These are phyloP conservation scores for Coprinopsis sp. DNA, from an alignment of 768 basidiomycete genomes.

Conservation along the genomic window DNA sequence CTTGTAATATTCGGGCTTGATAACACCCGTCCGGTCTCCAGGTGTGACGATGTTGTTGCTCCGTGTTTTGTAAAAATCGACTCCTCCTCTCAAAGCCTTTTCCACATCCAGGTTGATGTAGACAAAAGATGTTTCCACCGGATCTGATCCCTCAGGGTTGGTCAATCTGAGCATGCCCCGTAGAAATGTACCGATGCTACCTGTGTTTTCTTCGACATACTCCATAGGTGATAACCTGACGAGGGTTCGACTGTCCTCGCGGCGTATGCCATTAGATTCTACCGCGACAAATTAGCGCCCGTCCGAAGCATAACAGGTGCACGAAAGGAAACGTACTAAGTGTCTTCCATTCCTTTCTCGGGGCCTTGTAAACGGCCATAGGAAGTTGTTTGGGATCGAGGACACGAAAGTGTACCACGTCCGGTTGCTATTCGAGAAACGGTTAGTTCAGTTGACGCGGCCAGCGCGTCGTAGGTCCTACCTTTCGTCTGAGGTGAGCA, in stretches of 20 bases:
- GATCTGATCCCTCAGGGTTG: neutral
- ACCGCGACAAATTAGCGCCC: neutral
- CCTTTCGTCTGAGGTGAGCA: no score
- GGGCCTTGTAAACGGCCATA: conserved; percentile 8
- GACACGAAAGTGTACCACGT: neutral
- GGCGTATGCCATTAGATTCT: neutral
- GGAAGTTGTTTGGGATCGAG: neutral
- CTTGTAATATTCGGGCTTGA: conserved; percentile 10
- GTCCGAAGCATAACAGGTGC: no score
- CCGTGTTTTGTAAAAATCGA: conserved; percentile 15
- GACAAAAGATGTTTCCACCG: conserved; percentile 4
- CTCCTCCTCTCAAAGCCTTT: conserved; percentile 12
- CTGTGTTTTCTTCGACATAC: conserved; percentile 3
- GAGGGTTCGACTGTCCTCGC: neutral
- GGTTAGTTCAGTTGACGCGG: no score
- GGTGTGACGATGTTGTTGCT: conserved; percentile 9
- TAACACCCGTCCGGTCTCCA: conserved; percentile 7
- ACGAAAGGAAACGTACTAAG: conserved; percentile 4
- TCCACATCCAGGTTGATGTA: conserved; percentile 15
- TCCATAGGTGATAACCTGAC: neutral
- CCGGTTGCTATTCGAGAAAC: neutral
- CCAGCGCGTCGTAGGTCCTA: no score
- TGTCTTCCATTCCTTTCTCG: neutral
- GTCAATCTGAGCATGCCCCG: conserved; percentile 4
- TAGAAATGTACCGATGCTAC: conserved; percentile 6